A percentile compares a stretch with the other conserved stretches of the same genome.
Conservation (phyloP, 2,329 filamentous ascomycete genomes). For the Fusarium zealandicum region DNA sequence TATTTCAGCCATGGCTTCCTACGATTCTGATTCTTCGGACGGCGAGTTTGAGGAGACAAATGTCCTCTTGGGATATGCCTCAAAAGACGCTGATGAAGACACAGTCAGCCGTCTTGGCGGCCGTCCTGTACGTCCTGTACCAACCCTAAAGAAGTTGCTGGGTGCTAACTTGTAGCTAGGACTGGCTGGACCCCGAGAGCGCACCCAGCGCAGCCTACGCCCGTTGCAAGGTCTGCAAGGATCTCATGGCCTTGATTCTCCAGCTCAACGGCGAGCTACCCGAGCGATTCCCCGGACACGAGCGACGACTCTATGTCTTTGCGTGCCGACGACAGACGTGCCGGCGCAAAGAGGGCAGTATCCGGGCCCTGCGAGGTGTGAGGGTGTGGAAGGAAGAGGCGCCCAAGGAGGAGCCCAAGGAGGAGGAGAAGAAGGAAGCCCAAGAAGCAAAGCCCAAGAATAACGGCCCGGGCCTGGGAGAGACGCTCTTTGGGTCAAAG, state of each 20-base stretch:
- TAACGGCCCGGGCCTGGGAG: constrained; percentile 62
- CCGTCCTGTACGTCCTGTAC: constrained; percentile 69
- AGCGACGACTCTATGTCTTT: constrained; percentile 87
- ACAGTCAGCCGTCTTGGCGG: constrained; percentile 88
- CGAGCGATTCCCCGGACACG: constrained; percentile 84
- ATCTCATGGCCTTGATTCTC: constrained; percentile 82
- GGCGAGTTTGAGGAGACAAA: constrained; percentile 80
- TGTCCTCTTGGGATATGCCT: constrained; percentile 89
- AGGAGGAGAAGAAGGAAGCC: constrained; percentile 43
- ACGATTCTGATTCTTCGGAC: constrained; percentile 86
- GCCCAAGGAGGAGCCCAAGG: constrained; percentile 37
- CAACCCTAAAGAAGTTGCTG: neutral
- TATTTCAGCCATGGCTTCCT: constrained; percentile 67
- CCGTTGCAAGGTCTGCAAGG: constrained; percentile 87
- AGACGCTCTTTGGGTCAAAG: constrained; percentile 73
- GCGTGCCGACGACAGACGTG: constrained; percentile 81
- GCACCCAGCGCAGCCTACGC: constrained; percentile 79
- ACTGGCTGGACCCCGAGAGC: constrained; percentile 79
- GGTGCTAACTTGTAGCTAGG: constrained; percentile 56
- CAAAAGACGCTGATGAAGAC: constrained; percentile 80
- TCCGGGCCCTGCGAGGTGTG: constrained; percentile 76
- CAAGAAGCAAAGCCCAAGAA: constrained; percentile 48
- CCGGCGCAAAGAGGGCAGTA: constrained; percentile 80
- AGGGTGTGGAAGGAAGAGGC: constrained; percentile 58
- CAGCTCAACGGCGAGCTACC: constrained; percentile 92